Percentiles rank a stretch among this genome's conserved stretches.
Evolutionary conservation across 2,329 filamentous ascomycete genomes (phyloP).

Genomic region (Thelonectria discophora): DNA sequence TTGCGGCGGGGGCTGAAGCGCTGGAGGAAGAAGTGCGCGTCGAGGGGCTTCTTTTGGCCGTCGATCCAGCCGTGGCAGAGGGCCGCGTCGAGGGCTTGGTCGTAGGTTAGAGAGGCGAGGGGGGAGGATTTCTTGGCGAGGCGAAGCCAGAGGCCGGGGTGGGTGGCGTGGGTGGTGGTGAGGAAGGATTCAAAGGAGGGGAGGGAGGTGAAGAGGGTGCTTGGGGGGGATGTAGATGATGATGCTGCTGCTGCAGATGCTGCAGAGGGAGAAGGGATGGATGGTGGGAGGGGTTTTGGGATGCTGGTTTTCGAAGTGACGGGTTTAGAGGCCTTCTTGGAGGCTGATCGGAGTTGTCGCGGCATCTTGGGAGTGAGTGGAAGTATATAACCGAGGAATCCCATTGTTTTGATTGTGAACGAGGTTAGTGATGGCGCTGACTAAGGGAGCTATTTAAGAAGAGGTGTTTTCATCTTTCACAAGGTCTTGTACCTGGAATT

Average conservation of each 20-base stretch:
- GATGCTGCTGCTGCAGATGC: no score
- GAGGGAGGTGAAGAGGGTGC: slow-evolving; percentile 26
- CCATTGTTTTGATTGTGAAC: background rate
- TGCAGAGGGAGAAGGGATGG: accelerated
- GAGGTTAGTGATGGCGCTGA: slow-evolving; percentile 1
- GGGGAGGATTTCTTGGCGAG: slow-evolving; percentile 58
- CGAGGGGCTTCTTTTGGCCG: slow-evolving; percentile 57
- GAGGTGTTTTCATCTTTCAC: background rate
- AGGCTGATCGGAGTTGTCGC: slow-evolving; percentile 30
- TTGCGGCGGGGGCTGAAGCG: slow-evolving; percentile 66
- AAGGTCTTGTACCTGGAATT: no score
- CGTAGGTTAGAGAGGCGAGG: slow-evolving; percentile 56
- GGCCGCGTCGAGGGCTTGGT: slow-evolving; percentile 63
- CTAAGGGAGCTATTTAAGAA: background rate
- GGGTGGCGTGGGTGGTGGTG: slow-evolving; percentile 22
- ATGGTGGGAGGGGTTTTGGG: background rate
- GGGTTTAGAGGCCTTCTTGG: slow-evolving; percentile 17
- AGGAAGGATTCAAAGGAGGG: slow-evolving; percentile 34
- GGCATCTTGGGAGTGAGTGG: slow-evolving; percentile 27
- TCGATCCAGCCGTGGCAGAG: slow-evolving; percentile 73
- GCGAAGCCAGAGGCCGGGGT: slow-evolving; percentile 56
- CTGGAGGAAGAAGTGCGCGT: slow-evolving; percentile 60
- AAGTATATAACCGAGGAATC: background rate
- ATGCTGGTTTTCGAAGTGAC: background rate
- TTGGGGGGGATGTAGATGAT: slow-evolving; percentile 15